Evolutionary conservation across 2,329 filamentous ascomycete species (phyloP), one percentile per base, ranked within the genome.

Genomic region (Orbilia blumenaviensis): DNA sequence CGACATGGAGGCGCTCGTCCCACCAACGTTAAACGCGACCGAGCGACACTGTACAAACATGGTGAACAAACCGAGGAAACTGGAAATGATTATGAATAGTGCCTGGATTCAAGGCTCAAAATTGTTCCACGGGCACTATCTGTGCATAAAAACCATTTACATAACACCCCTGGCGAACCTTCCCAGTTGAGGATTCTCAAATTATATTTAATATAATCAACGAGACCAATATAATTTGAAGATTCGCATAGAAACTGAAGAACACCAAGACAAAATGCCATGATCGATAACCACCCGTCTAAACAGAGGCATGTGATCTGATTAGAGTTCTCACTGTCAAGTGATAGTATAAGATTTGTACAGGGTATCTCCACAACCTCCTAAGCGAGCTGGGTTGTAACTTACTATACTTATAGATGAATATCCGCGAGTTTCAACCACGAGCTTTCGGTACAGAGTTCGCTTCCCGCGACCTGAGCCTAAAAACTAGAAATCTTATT

Each of bases 221-320:
- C n/a, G n/a, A n/a, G n/a, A n/a, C n/a, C n/a, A n/a, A n/a, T n/a
- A n/a, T n/a, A n/a, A n/a, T n/a, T n/a, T n/a, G 10, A 25, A 7
- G n/a, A 23, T 48, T 29, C n/a, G 66, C 66, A 71, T 71, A 56
- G 56, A 16, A 63, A 44, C n/a, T 34, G 27, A 61, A 54, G 32
- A 62, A 56, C 58, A 50, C 66, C 66, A 63, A 71, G 66, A 46
- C 36, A 42, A 58, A 54, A 71, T 63, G 66, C 56, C 44, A 62
- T 34, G 34, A 67, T 27, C 10, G 14, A 38, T 18, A 23, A 36
- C 18, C n/a, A 8, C 2, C 7, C 8, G 12, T n/a, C 2, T 41
- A 27, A 8, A 18, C 12, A 46, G 14, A 44, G 10, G 23, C 32
- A 9, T 34, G 36, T 54, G 42, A 69, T 69, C 66, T 9, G 9